Evolutionary conservation across 331 rosid species (phyloP).

Genomic region (Dryas integrifolia): DNA sequence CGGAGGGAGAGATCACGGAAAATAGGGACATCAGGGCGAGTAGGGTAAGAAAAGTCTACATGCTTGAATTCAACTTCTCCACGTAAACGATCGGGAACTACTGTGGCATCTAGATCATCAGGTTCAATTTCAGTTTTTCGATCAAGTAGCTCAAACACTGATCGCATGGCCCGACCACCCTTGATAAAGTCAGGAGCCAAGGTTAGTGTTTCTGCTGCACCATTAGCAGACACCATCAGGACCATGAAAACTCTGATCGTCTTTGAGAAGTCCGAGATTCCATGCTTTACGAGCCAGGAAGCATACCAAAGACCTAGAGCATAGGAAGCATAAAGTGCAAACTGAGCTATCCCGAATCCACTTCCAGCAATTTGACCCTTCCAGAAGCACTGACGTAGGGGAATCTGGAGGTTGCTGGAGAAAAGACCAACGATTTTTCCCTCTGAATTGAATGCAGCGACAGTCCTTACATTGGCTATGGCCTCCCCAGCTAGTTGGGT

Average conservation of each 20-base stretch:
- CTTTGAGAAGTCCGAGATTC: slow-evolving; percentile 91
- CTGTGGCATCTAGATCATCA: slow-evolving; percentile 74
- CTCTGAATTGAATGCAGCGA: slow-evolving; percentile 94
- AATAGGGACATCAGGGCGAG: slow-evolving; percentile 82
- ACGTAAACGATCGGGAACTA: slow-evolving; percentile 78
- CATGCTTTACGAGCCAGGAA: slow-evolving; percentile 98
- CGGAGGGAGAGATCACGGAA: slow-evolving; percentile 88
- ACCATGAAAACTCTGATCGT: slow-evolving; percentile 95
- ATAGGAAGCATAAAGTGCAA: slow-evolving; percentile 91
- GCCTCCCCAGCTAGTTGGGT: slow-evolving; percentile 97
- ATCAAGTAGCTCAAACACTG: slow-evolving; percentile 91
- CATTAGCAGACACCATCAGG: slow-evolving; percentile 97
- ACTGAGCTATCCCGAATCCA: slow-evolving; percentile 93
- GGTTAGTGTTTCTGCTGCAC: slow-evolving; percentile 95
- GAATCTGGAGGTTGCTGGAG: slow-evolving; percentile 68
- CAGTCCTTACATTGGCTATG: slow-evolving; percentile 92
- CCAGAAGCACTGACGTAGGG: slow-evolving; percentile 89
- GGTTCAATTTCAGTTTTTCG: slow-evolving; percentile 94
- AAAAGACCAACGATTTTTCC: slow-evolving; percentile 77
- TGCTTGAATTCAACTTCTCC: slow-evolving; percentile 96
- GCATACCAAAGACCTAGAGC: slow-evolving; percentile 99
- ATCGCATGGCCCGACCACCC: slow-evolving; percentile 93
- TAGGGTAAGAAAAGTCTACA: slow-evolving; percentile 85
- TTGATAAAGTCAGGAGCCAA: slow-evolving; percentile 95
- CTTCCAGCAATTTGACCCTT: slow-evolving; percentile 99